Evolutionary conservation across 768 basidiomycete species (phyloP).

Genomic region (Agrocybe pediades): DNA sequence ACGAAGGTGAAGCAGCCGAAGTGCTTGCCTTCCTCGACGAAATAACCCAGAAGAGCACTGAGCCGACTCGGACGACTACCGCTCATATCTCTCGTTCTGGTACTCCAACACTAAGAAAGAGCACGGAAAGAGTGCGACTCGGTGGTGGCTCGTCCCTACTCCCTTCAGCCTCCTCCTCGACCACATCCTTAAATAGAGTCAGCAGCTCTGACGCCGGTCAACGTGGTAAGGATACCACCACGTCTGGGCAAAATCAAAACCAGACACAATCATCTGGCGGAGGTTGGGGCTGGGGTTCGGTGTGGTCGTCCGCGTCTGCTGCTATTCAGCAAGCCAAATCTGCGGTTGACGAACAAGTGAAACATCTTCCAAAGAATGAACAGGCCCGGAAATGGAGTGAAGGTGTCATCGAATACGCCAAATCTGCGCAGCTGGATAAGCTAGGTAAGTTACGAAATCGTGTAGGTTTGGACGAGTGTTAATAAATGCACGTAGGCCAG

Average conservation of each 20-base stretch:
- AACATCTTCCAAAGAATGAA: slow-evolving; percentile 82
- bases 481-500: slow-evolving; percentile 55
- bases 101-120: slow-evolving; percentile 73
- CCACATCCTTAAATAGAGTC: slow-evolving; percentile 37
- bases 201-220: slow-evolving; percentile 24
- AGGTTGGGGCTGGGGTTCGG: slow-evolving; percentile 81
- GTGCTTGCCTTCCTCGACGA: slow-evolving; percentile 94
- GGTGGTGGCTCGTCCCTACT: slow-evolving; percentile 46
- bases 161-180: slow-evolving; percentile 46
- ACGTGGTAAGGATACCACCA: slow-evolving; percentile 20
- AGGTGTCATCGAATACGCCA: slow-evolving; percentile 84
- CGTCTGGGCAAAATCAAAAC: slow-evolving; percentile 15
- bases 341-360: slow-evolving; percentile 93
- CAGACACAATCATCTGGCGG: slow-evolving; percentile 24
- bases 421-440: slow-evolving; percentile 88
- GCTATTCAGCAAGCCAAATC: slow-evolving; percentile 86
- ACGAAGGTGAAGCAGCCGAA: slow-evolving; percentile 69
- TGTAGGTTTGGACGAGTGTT: neutral
- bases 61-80: slow-evolving; percentile 64
- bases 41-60: slow-evolving; percentile 89
- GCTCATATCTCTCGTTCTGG: slow-evolving; percentile 63
- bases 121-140: slow-evolving; percentile 73
- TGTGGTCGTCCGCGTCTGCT: slow-evolving; percentile 87
- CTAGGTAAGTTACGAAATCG: slow-evolving; percentile 56
- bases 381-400: slow-evolving; percentile 89